These are phyloP conservation scores for Xylaria sp. DNA, from an alignment of 2,329 filamentous ascomycete species.

Conservation along the genomic window DNA sequence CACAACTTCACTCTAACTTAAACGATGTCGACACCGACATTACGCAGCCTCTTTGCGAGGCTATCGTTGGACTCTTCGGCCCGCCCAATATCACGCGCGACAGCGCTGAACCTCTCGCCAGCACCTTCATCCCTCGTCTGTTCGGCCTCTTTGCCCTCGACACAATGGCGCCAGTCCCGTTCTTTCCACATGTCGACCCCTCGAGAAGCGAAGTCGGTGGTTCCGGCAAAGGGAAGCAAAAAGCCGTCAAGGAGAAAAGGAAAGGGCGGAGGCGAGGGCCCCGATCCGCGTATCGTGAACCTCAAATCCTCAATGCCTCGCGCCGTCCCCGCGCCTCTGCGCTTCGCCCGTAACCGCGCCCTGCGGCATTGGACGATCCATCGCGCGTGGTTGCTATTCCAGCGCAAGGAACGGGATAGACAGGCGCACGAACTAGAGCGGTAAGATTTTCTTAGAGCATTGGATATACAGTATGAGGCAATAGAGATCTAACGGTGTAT, in stretches of 20 bases:
- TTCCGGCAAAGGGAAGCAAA: constrained; percentile 36
- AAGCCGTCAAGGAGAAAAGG: constrained; percentile 38
- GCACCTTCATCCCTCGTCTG: constrained; percentile 10
- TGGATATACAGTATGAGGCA: not conserved
- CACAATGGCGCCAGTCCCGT: constrained; percentile 32
- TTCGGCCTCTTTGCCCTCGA: not conserved
- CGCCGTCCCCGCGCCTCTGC: constrained; percentile 74
- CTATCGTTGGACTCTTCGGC: constrained; percentile 34
- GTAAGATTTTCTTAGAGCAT: constrained; percentile 38
- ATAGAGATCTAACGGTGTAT: constrained; percentile 6
- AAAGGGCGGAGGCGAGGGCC: constrained; percentile 48
- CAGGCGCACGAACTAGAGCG: constrained; percentile 79
- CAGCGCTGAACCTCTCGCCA: constrained; percentile 14
- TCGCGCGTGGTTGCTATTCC: constrained; percentile 89
- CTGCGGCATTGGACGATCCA: constrained; percentile 99
- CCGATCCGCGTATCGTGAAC: constrained; percentile 57
- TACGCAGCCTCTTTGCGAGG: constrained; percentile 45
- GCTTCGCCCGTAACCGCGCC: constrained; percentile 86
- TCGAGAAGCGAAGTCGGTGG: constrained; percentile 17
- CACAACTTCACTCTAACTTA: not conserved
- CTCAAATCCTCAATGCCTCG: constrained; percentile 62
- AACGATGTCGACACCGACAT: constrained; percentile 40
- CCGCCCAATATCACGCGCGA: not conserved
- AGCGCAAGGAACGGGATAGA: constrained; percentile 72
- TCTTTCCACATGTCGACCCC: constrained; percentile 42